Percentiles rank a stretch among this genome's conserved stretches.
Evolutionary conservation across 2,329 filamentous ascomycete genomes (phyloP).

Genomic region (Xylaria sp.): DNA sequence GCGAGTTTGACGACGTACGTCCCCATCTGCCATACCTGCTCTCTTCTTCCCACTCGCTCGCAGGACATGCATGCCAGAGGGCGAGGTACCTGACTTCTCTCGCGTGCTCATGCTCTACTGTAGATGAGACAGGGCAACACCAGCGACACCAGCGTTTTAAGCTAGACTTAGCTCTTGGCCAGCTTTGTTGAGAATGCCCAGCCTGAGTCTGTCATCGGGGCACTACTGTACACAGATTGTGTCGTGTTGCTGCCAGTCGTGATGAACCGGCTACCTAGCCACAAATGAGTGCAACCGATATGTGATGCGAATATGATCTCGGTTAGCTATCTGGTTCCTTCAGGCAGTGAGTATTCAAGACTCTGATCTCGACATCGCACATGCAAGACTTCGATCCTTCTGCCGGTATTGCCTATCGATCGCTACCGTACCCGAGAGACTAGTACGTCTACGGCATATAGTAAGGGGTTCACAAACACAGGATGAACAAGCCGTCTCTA

Average conservation of each 20-base stretch:
- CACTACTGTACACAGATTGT: not conserved
- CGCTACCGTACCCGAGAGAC: constrained; percentile 10
- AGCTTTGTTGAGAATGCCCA: constrained; percentile 10
- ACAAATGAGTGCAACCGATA: constrained; percentile 1
- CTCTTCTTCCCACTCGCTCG: constrained; percentile 3
- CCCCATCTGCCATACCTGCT: not conserved
- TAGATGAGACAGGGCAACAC: constrained; percentile 25
- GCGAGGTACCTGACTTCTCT: constrained; percentile 23
- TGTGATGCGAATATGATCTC: constrained; percentile 4
- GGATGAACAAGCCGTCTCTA: not conserved
- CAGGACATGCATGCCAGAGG: constrained; percentile 23
- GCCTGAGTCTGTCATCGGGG: constrained; percentile 7
- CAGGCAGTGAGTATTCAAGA: not conserved
- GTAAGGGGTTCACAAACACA: constrained; percentile 3
- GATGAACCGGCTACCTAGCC: not conserved
- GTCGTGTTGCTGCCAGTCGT: not conserved
- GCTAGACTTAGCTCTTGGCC: constrained; percentile 2
- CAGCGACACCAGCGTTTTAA: constrained; percentile 1
- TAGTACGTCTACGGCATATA: constrained; percentile 2
- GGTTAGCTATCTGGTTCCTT: not conserved
- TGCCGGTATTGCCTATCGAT: constrained; percentile 15
- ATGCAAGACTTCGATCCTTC: constrained; percentile 21
- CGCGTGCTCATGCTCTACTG: not conserved
- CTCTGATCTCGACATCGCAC: not conserved
- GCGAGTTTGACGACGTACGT: not conserved